Conservation (phyloP, 2,329 filamentous ascomycete genomes). For the Penicillium crustosum region DNA sequence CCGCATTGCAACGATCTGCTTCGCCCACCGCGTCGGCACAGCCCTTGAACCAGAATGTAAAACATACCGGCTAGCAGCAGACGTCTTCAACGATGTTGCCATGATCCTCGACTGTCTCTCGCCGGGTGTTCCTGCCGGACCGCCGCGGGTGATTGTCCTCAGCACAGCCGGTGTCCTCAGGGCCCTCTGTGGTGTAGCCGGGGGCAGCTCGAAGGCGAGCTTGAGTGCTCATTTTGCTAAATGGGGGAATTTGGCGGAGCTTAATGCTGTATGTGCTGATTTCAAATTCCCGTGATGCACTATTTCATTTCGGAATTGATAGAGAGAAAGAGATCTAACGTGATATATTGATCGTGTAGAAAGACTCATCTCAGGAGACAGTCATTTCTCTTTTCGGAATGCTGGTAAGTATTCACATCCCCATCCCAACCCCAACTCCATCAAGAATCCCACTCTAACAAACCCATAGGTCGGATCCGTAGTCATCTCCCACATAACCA, state of each 20-base stretch:
- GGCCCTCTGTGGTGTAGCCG: constrained; percentile 82
- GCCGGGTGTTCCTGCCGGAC: constrained; percentile 64
- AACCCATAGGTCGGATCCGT: constrained; percentile 64
- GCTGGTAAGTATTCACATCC: constrained; percentile 52
- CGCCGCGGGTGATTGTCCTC: constrained; percentile 56
- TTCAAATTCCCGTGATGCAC: not conserved
- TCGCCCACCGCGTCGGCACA: constrained; percentile 78
- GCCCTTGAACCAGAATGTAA: constrained; percentile 89
- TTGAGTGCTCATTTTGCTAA: constrained; percentile 88
- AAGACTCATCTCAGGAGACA: constrained; percentile 95
- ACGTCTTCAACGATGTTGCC: constrained; percentile 83
- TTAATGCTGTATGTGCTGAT: constrained; percentile 68
- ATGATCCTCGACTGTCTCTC: constrained; percentile 84
- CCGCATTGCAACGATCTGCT: constrained; percentile 78
- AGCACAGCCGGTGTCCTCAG: constrained; percentile 62
- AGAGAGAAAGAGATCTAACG: not conserved
- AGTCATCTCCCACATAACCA: constrained; percentile 73
- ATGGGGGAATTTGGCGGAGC: constrained; percentile 82
- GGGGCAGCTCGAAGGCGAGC: constrained; percentile 84
- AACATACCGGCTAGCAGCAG: constrained; percentile 80
- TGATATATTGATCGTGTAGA: constrained; percentile 38
- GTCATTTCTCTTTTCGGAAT: constrained; percentile 87
- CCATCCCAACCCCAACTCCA: not conserved
- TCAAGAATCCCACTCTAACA: not conserved
- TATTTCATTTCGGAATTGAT: not conserved